Evolutionary conservation across 1,139 yeast genomes (phyloP).

Genomic region (Blastobotrys capitulatus): DNA sequence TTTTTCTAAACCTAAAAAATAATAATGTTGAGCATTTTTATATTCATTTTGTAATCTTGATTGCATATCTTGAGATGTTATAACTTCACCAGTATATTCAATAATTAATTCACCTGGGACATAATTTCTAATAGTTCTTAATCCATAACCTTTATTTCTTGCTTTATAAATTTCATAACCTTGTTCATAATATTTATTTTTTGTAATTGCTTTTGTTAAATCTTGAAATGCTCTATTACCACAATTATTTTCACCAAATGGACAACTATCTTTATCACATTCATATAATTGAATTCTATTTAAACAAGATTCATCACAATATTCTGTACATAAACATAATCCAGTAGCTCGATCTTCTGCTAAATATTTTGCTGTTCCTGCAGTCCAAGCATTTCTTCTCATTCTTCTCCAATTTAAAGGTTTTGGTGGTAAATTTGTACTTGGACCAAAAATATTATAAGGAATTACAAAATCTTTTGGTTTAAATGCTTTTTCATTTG

Average conservation of each 20-base stretch:
- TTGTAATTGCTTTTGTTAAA: constrained; percentile 19
- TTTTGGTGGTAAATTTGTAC: constrained; percentile 21
- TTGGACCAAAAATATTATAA: constrained; percentile 34
- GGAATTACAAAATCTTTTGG: constrained; percentile 31
- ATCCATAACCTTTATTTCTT: constrained; percentile 35
- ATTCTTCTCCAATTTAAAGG: constrained; percentile 31
- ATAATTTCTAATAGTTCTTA: constrained; percentile 34
- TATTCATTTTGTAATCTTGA: constrained; percentile 29
- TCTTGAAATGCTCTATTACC: constrained; percentile 36
- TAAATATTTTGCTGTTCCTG: constrained; percentile 6
- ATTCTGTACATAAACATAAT: constrained; percentile 18
- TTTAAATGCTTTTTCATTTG: constrained; percentile 18
- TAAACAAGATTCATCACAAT: constrained; percentile 35
- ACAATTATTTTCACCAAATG: constrained; percentile 33
- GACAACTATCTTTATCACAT: constrained; percentile 35
- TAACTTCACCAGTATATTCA: constrained; percentile 43
- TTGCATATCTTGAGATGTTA: constrained; percentile 33
- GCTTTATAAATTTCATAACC: constrained; percentile 35
- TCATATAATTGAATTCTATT: constrained; percentile 33
- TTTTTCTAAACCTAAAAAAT: constrained; percentile 36
- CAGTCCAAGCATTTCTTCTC: constrained; percentile 21
- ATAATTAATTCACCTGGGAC: constrained; percentile 36
- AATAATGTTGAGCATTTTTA: constrained; percentile 26
- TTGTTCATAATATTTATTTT: constrained; percentile 26
- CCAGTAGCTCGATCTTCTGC: background rate